Percentiles rank a stretch among this genome's conserved stretches.
phyloP scores from a whole-genome alignment of 768 basidiomycete genomes.

The Naematelia encephala region DNA sequence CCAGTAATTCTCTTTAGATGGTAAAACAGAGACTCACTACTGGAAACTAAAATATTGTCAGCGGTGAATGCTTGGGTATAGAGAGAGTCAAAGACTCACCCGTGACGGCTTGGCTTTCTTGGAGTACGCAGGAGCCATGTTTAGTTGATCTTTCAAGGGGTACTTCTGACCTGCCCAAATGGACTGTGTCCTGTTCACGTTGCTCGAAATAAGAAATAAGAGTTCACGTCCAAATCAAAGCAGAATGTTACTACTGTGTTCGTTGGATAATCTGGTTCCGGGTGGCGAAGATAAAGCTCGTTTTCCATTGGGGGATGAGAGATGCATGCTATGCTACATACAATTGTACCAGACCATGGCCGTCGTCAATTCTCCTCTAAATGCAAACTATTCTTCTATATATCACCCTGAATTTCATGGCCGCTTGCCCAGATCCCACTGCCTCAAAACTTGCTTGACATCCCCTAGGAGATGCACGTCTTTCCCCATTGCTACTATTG shows the following conservation, averaged over 20 bases:
- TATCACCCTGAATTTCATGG: not conserved
- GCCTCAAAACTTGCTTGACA: conserved; percentile 38
- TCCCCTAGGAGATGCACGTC: conserved; percentile 66
- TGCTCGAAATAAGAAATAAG: no score
- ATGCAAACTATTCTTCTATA: conserved; percentile 1
- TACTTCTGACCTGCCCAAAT: no score
- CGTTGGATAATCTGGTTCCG: not conserved
- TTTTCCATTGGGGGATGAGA: no score
- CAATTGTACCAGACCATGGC: not conserved
- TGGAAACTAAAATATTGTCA: not conserved
- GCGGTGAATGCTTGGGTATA: no score
- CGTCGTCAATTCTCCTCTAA: not conserved
- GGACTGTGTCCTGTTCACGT: no score
- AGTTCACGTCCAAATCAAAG: no score
- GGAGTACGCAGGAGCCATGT: no score
- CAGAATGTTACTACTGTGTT: no score
- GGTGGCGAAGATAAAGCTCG: not conserved
- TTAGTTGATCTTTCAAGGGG: no score
- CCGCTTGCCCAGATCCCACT: conserved; percentile 43
- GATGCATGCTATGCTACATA: not conserved
- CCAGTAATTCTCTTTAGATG: no score
- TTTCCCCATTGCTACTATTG: conserved; percentile 74
- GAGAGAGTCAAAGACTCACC: no score
- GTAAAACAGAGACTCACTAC: no score
- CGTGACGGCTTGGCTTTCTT: not conserved